These are phyloP conservation scores for Fusarium sp. DNA, from an alignment of 2,329 filamentous ascomycete genomes.

Conservation along the genomic window DNA sequence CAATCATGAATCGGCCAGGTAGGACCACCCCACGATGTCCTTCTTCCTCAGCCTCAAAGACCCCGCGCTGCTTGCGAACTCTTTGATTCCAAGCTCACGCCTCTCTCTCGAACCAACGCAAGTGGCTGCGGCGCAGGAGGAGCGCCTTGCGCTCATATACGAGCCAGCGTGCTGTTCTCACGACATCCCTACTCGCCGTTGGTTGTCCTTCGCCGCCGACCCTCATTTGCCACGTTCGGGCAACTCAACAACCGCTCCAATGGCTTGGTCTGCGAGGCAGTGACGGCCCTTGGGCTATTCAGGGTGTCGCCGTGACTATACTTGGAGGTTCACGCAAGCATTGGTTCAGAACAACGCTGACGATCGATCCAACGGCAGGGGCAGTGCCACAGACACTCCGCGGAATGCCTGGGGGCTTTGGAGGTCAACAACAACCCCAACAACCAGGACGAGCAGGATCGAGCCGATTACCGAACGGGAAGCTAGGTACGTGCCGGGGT, in stretches of 20 bases:
- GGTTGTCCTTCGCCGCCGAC: slow-evolving; percentile 36
- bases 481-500: slow-evolving; percentile 66
- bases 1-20: slow-evolving; percentile 75
- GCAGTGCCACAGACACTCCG: slow-evolving; percentile 75
- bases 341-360: slow-evolving; percentile 47
- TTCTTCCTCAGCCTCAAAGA: slow-evolving; percentile 46
- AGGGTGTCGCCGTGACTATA: slow-evolving; percentile 17
- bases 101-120: slow-evolving; percentile 32
- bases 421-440: slow-evolving; percentile 72
- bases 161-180: slow-evolving; percentile 26
- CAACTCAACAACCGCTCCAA: slow-evolving; percentile 37
- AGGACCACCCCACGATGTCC: slow-evolving; percentile 56
- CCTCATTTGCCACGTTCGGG: slow-evolving; percentile 28
- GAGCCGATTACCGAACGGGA: slow-evolving; percentile 75
- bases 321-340: slow-evolving; percentile 29
- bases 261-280: slow-evolving; percentile 25
- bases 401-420: slow-evolving; percentile 74
- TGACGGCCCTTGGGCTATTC: slow-evolving; percentile 1
- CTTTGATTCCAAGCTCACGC: slow-evolving; percentile 35
- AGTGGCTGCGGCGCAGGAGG: slow-evolving; percentile 8
- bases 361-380: slow-evolving; percentile 58
- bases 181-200: slow-evolving; percentile 28
- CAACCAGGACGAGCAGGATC: slow-evolving; percentile 67
- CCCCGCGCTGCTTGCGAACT: slow-evolving; percentile 46
- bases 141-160: slow-evolving; percentile 33